These are phyloP conservation scores for Amborella trichopoda DNA, from an alignment of 164 flowering plant species.

Conservation along the genomic window DNA sequence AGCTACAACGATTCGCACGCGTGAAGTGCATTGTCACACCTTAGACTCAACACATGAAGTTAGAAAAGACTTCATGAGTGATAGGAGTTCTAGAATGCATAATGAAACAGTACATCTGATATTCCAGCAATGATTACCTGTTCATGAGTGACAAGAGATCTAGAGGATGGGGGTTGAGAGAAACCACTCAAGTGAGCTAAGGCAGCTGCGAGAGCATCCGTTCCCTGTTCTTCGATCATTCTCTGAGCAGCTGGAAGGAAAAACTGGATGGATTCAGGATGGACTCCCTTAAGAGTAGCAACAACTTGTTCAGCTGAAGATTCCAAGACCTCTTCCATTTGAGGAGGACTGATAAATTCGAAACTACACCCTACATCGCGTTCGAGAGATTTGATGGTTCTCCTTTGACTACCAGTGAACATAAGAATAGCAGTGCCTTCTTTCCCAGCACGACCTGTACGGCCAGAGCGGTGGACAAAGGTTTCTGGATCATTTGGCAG, in stretches of 20 bases:
- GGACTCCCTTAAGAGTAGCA: slow-evolving; percentile 84
- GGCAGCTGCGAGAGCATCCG: slow-evolving; percentile 89
- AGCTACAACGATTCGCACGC: too few relatives aligned
- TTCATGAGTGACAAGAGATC: slow-evolving; percentile 82
- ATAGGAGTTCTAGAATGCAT: too few relatives aligned
- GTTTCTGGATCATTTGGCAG: slow-evolving; percentile 98
- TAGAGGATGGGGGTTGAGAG: slow-evolving; percentile 87
- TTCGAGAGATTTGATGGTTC: slow-evolving; percentile 77
- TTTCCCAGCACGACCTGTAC: slow-evolving; percentile 99
- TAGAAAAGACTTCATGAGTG: too few relatives aligned
- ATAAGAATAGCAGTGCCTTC: slow-evolving; percentile 79
- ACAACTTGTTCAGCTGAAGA: slow-evolving; percentile 88
- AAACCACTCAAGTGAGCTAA: slow-evolving; percentile 94
- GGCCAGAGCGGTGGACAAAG: slow-evolving; percentile 98
- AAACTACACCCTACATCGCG: slow-evolving; percentile 89
- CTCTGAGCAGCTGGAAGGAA: slow-evolving; percentile 81
- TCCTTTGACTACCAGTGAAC: slow-evolving; percentile 74
- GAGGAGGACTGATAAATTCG: slow-evolving; percentile 76
- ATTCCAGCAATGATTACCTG: too few relatives aligned
- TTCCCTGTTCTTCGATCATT: slow-evolving; percentile 61
- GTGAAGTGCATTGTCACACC: too few relatives aligned
- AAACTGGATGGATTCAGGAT: slow-evolving; percentile 67
- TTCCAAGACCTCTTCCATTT: slow-evolving; percentile 64
- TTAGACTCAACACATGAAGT: too few relatives aligned
- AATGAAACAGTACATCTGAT: too few relatives aligned